Conservation (phyloP, 2,329 filamentous ascomycete species). For the Thermoascus crustaceus region DNA sequence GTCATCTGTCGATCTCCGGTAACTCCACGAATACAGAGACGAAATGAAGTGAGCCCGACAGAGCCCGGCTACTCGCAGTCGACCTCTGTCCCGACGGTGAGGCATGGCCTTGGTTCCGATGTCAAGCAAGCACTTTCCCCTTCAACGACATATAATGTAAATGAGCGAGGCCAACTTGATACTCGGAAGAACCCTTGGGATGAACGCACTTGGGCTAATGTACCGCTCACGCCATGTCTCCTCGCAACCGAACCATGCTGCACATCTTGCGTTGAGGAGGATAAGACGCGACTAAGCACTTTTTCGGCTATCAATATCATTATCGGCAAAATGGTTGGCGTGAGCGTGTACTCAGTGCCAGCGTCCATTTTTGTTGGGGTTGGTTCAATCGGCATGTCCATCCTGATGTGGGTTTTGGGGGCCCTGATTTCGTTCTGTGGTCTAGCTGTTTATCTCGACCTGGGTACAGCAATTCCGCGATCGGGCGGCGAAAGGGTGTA, state of each 20-base stretch:
- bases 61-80: no score
- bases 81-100: no score
- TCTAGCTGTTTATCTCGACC: conserved; percentile 40
- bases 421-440: conserved; percentile 39
- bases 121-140: no score
- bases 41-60: no score
- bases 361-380: conserved; percentile 49
- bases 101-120: no score
- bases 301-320: conserved; percentile 14
- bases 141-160: no score
- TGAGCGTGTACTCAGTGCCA: conserved; percentile 48
- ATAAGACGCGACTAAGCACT: background rate
- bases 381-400: conserved; percentile 47
- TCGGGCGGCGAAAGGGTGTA: conserved; percentile 43
- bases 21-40: background rate
- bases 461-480: conserved; percentile 39
- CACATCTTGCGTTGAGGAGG: background rate
- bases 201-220: background rate
- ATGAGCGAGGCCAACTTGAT: background rate
- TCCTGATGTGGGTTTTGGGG: conserved; percentile 49
- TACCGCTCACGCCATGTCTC: background rate
- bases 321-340: conserved; percentile 33
- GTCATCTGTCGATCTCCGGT: background rate
- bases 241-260: background rate
- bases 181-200: background rate